A percentile compares a stretch with the other conserved stretches of the same genome.
These are phyloP conservation scores for Myrica gale DNA, from an alignment of 306 rosid genomes.

Conservation along the genomic window DNA sequence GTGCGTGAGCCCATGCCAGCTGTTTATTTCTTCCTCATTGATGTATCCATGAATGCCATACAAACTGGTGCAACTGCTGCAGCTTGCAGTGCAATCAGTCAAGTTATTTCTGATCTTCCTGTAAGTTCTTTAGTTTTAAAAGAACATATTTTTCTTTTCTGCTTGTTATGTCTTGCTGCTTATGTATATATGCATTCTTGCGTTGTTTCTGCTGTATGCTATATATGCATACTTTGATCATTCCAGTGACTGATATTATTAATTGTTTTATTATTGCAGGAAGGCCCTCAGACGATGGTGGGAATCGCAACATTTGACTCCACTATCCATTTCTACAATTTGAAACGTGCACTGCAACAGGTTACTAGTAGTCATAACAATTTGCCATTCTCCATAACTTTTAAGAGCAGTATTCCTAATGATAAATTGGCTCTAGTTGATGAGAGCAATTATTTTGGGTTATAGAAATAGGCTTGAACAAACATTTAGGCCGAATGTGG, in stretches of 20 bases:
- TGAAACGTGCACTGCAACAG: slow-evolving; percentile 96
- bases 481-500: not conserved
- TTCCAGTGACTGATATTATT: slow-evolving; percentile 17
- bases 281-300: slow-evolving; percentile 83
- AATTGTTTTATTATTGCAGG: slow-evolving; percentile 49
- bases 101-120: slow-evolving; percentile 89
- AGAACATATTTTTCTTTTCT: not conserved
- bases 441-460: not conserved
- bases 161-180: not conserved
- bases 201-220: not conserved
- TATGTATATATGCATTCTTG: too few species aligned
- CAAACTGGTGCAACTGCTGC: slow-evolving; percentile 99
- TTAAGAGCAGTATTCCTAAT: not conserved
- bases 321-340: slow-evolving; percentile 88
- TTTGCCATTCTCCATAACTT: not conserved
- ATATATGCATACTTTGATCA: not conserved
- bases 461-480: not conserved
- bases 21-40: slow-evolving; percentile 87
- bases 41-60: slow-evolving; percentile 93
- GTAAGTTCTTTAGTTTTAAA: slow-evolving; percentile 48
- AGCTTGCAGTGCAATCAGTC: slow-evolving; percentile 96
- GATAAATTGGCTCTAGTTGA: not conserved
- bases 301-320: slow-evolving; percentile 97
- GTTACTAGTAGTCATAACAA: slow-evolving; percentile 30
- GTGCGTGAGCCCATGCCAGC: slow-evolving; percentile 99